Conservation (phyloP, 257 asterid genomes). For the Solanum dulcamara region DNA sequence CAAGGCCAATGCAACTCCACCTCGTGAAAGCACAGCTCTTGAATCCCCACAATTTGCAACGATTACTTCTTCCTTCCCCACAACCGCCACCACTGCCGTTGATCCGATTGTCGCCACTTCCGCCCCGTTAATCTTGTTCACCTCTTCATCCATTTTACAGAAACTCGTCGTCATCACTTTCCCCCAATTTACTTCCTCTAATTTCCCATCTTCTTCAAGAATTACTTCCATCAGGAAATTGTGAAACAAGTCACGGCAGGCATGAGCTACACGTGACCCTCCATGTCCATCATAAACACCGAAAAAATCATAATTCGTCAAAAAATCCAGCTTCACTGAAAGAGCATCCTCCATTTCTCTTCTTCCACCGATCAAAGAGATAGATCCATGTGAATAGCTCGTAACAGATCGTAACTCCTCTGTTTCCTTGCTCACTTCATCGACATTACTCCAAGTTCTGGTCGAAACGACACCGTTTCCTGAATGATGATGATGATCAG, state of each 20-base stretch:
- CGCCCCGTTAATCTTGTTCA: constrained; percentile 19
- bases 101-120: constrained; percentile 46
- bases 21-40: constrained; percentile 53
- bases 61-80: constrained; percentile 50
- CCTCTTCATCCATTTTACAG: constrained; percentile 53
- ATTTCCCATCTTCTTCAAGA: neutral
- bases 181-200: constrained; percentile 28
- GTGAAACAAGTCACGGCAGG: constrained; percentile 46
- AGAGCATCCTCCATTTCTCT: constrained; percentile 70
- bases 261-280: constrained; percentile 48
- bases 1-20: constrained; percentile 39
- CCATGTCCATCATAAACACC: constrained; percentile 77
- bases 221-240: constrained; percentile 9
- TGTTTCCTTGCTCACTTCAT: neutral
- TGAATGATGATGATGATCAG: neutral
- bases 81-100: constrained; percentile 57
- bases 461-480: neutral
- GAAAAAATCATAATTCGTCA: constrained; percentile 33
- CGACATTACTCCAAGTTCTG: neutral
- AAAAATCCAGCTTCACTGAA: constrained; percentile 28
- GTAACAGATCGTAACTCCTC: neutral
- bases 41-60: constrained; percentile 77
- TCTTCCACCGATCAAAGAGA: constrained; percentile 45
- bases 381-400: constrained; percentile 21
- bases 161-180: constrained; percentile 41